Conservation (phyloP, 1,284 basidiomycete genomes). For the Vanrija humicola region DNA sequence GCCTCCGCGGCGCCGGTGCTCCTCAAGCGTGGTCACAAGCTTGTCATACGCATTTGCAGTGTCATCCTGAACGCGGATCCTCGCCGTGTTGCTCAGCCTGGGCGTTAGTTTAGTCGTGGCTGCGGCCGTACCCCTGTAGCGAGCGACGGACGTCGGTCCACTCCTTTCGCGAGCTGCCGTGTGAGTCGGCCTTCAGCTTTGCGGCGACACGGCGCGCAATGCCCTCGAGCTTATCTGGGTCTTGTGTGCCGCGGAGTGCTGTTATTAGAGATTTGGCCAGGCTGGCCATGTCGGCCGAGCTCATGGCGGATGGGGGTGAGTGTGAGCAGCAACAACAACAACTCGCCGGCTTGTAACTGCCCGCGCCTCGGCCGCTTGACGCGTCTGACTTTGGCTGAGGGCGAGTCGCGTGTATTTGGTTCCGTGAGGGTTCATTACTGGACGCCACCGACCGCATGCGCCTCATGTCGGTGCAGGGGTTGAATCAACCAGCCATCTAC, state of each 20-base stretch:
- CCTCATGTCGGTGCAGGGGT: background rate
- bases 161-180: conserved; percentile 25
- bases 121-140: conserved; percentile 14
- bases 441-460: background rate
- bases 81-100: conserved; percentile 22
- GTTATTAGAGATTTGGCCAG: conserved; percentile 21
- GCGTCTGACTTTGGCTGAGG: background rate
- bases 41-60: conserved; percentile 31
- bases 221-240: conserved; percentile 1
- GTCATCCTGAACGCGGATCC: conserved; percentile 31
- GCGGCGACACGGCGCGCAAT: conserved; percentile 13
- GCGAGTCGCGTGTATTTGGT: background rate
- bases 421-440: background rate
- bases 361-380: background rate
- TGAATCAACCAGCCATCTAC: conserved; percentile 3
- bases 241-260: conserved; percentile 8
- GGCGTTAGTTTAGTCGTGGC: background rate
- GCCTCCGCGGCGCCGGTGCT: conserved; percentile 10
- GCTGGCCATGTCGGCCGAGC: conserved; percentile 3
- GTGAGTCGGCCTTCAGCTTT: conserved; percentile 17
- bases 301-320: background rate
- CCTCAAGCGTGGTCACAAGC: conserved; percentile 18
- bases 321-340: background rate
- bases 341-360: background rate
- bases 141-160: conserved; percentile 26